These are phyloP conservation scores for Lachnellula cervina DNA, from an alignment of 2,329 filamentous ascomycete species.

Conservation along the genomic window DNA sequence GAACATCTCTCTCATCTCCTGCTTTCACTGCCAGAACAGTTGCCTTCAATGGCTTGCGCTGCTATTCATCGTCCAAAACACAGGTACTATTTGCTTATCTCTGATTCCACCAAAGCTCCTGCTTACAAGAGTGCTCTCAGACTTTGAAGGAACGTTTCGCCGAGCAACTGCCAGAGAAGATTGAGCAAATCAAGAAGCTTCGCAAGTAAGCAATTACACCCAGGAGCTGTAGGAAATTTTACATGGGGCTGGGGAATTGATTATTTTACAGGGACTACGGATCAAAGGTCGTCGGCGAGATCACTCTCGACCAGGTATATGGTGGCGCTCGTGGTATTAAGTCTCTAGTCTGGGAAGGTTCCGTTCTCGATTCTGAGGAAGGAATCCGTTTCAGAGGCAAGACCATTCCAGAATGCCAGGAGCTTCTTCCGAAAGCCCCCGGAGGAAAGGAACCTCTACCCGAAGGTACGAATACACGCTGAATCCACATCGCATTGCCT, in stretches of 20 bases:
- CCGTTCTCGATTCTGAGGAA: conserved; percentile 96
- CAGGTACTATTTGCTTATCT: conserved; percentile 53
- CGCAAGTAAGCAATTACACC: conserved; percentile 64
- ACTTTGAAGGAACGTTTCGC: conserved; percentile 98
- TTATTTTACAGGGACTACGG: conserved; percentile 70
- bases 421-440: conserved; percentile 93
- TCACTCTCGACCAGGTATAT: conserved; percentile 99
- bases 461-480: conserved; percentile 58
- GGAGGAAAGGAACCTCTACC: conserved; percentile 96
- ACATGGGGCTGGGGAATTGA: conserved; percentile 12
- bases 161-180: conserved; percentile 89
- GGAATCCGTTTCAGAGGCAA: conserved; percentile 99
- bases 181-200: conserved; percentile 98
- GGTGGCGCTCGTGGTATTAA: conserved; percentile 99
- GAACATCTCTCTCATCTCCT: conserved; percentile 65
- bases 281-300: conserved; percentile 92
- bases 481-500: neutral
- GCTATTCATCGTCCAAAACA: conserved; percentile 88
- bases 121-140: conserved; percentile 42
- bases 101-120: conserved; percentile 9
- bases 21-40: conserved; percentile 64
- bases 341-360: conserved; percentile 96
- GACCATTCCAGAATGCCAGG: conserved; percentile 98
- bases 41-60: conserved; percentile 78
- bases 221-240: neutral